Percentiles rank a stretch among this genome's conserved stretches.
These are phyloP conservation scores for Letharia columbiana DNA, from an alignment of 495 filamentous ascomycete species.

Conservation along the genomic window DNA sequence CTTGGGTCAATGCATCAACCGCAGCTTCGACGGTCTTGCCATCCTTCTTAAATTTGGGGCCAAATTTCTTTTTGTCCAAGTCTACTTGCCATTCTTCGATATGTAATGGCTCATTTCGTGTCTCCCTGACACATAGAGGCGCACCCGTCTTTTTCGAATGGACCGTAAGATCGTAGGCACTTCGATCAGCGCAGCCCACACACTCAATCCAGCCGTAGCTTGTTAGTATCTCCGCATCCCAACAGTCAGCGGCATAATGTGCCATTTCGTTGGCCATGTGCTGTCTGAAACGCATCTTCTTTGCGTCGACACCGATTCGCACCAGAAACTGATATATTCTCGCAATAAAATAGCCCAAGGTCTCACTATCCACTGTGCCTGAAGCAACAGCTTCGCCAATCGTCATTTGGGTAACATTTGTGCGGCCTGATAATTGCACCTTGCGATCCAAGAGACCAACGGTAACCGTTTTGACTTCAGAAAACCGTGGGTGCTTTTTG, in stretches of 20 bases:
- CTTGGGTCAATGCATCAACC: conserved; percentile 57
- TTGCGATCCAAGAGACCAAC: conserved; percentile 61
- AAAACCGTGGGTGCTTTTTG: conserved; percentile 60
- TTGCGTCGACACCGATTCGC: conserved; percentile 59
- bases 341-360: conserved; percentile 78
- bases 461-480: conserved; percentile 52
- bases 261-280: conserved; percentile 81
- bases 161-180: conserved; percentile 69
- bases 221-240: conserved; percentile 73
- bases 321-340: conserved; percentile 67
- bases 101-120: conserved; percentile 54
- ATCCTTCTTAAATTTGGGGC: conserved; percentile 73
- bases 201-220: conserved; percentile 83
- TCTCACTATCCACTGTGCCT: conserved; percentile 71
- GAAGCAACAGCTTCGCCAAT: conserved; percentile 65
- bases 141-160: conserved; percentile 74
- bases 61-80: conserved; percentile 77
- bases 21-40: conserved; percentile 64
- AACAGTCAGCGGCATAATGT: conserved; percentile 78
- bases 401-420: conserved; percentile 47
- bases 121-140: conserved; percentile 62
- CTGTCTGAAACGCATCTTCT: conserved; percentile 73
- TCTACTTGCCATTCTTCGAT: conserved; percentile 69
- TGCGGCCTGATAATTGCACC: conserved; percentile 61
- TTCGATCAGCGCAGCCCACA: conserved; percentile 76